Evolutionary conservation across 192 early-diverging fungal species (phyloP), one percentile per base, ranked within the genome.

Genomic region (Chytriomyces sp.): DNA sequence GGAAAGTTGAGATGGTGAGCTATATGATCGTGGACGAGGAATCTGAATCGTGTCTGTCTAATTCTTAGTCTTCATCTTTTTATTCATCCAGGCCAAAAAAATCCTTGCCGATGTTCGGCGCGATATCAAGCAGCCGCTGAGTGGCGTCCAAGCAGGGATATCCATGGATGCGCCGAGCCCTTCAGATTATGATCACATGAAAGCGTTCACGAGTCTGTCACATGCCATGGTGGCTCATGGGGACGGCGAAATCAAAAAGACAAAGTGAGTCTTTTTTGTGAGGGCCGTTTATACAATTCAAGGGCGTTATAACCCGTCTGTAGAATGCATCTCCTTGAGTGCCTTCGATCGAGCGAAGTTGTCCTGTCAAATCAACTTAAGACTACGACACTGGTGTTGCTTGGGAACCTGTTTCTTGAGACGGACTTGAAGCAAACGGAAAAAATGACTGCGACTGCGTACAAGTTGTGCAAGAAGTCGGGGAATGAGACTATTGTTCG

Each of bases 351-450:
- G 1, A 40, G 30, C 19, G 68, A 70, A 7, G 52, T 36, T 4
- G 5, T 70, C 26, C 56, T 70, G 10, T 59, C 55, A 19, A 26
- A 25, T 40, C 68, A 59, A 32, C 57, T 70, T 14, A 70, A 70
- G 41, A 70, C 36, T 31, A 30, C 36, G 17, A 70, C 68, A n/a
- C 36, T 70, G 5, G 39, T 59, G 1, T 26, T 70, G 5, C 40
- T 70, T 22, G 56, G 68, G 14, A 70, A 59, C 39, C 36, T 70
- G 54, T 70, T 70, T 59, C 56, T 70, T 19, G 68, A 70, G n/a
- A 59, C 68, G 30, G 68, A 57, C 28, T 5, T 30, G 17, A 49
- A n/a, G 10, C 55, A 70, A 31, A 70, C 68, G n/a, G 68, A 70
- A 31, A 70, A 59, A 31, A 70, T 70, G 68, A 31, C 59, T 22